Base-by-base conservation (phyloP, 768 basidiomycete genomes). In the Mycena alexandri region DNA sequence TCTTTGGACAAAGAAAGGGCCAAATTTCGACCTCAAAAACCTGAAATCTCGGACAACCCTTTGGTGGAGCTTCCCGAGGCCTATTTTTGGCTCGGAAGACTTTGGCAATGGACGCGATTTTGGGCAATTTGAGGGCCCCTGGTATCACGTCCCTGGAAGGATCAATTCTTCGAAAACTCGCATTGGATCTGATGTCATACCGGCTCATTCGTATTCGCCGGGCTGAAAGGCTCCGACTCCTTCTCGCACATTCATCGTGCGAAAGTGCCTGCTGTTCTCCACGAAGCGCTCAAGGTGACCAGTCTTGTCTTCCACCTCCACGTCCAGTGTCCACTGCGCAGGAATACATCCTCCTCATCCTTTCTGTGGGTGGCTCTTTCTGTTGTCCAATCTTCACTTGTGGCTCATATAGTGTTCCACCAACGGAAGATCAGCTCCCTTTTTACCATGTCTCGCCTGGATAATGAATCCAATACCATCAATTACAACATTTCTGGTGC, bases 321-420 rank as follows among this genome's bases (percentile, higher is more conserved):
- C 29, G 29, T 29, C n/a, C n/a, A n/a, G n/a, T n/a, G n/a, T n/a
- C 29, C 29, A 25, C 42, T 19, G 42, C 42, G 9, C 47, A 16
- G 47, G 24, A 24, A 50, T 24, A 50, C 47, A 50, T 50, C 47
- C 21, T 50, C 47, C 47, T 50, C 47, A 50, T 50, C 47, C 19
- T 50, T 50, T 50, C 47, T 50, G 47, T 50, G 47, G 9, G 47
- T 10, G 16, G 22, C 22, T 24, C 22, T 10, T 11, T 24, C 47
- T 50, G 29, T 6, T 29, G 47, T 50, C 22, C 10, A 50, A 24
- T 50, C 47, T 24, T 24, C 47, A 24, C 47, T 24, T 21, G 12
- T 50, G 19, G 47, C 47, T 50, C 21, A 50, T 24, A 11, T 12
- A 50, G 47, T 24, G 47, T 24, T 16, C 47, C 17, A 29, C 29